Evolutionary conservation across 805 yeast species (phyloP), one percentile per base, ranked within the genome.

Genomic region (Yarrowia bubula): DNA sequence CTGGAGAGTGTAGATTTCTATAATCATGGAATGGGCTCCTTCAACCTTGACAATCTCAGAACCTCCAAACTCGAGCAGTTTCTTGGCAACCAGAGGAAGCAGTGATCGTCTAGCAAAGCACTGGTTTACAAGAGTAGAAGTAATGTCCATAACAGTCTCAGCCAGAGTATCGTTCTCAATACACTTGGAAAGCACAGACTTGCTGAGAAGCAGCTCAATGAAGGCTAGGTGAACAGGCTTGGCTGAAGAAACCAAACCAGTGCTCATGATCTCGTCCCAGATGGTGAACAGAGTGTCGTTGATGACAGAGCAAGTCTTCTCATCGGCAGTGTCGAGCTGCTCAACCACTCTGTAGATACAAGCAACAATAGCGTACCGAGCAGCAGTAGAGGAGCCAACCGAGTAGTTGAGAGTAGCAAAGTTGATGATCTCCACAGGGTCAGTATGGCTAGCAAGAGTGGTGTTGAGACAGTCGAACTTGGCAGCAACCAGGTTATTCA

Each of bases 201-300:
- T 74, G 68, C 82, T 76, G 62, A 83, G 80, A 8, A 86, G 50
- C 0, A 85, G 71, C n/a, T 81, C 76, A 28, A 91, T 84, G 33
- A 88, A 78, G 0, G 71, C 66, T 13, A 83, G 71, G 69, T 92
- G 97, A 53, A 90, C 77, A 13, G 79, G 80, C 61, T 85, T 83
- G 68, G 90, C 95, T 48, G 83, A 82, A 44, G 89, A 76, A 33
- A 86, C 82, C 42, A 91, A 76, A 55, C 96, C 78, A 10, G 85
- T 86, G 0, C 81, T 79, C 15, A 80, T 79, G 28, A 90, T 71
- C 22, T 79, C 81, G 4, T 75, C 76, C 95, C 96, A 90, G 17
- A 88, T 77, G 0, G 74, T 71, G 31, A 37, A 38, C 6, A 60
- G 60, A 8, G 42, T 39, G 13, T 63, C 57, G 17, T 55, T 15